These are phyloP conservation scores for Leishmania amazonensis DNA, from an alignment of 208 protist genomes.

Conservation along the genomic window DNA sequence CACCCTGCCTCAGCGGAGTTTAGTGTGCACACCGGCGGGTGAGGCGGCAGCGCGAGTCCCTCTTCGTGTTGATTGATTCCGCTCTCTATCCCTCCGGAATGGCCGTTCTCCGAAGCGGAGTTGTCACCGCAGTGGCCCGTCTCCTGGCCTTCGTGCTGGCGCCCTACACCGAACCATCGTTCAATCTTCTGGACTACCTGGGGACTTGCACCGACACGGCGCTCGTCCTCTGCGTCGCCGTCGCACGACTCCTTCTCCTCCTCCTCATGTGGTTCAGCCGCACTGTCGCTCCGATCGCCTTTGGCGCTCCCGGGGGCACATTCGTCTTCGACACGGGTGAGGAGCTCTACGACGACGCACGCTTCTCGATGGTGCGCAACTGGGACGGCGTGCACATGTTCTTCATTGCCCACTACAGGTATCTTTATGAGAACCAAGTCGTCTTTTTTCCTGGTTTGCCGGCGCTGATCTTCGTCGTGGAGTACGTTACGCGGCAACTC, in stretches of 20 bases:
- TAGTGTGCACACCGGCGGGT: background rate
- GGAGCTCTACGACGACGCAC: conserved; percentile 53
- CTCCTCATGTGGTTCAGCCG: conserved; percentile 48
- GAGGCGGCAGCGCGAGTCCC: background rate
- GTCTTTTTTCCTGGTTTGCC: conserved; percentile 82
- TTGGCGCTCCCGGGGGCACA: conserved; percentile 25
- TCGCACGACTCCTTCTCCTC: conserved; percentile 44
- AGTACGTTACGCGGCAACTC: conserved; percentile 33
- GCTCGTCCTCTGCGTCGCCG: conserved; percentile 45
- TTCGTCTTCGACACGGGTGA: conserved; percentile 63
- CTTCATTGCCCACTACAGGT: conserved; percentile 73
- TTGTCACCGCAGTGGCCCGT: background rate
- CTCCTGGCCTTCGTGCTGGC: conserved; percentile 1
- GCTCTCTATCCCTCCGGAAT: background rate
- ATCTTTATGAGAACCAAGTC: conserved; percentile 69
- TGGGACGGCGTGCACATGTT: conserved; percentile 84
- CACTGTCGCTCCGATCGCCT: conserved; percentile 41
- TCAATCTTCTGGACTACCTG: conserved; percentile 48
- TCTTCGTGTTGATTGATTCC: background rate
- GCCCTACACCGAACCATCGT: conserved; percentile 15
- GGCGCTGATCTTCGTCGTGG: conserved; percentile 41
- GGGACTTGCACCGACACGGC: conserved; percentile 41
- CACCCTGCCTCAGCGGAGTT: background rate
- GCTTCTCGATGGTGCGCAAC: conserved; percentile 52
- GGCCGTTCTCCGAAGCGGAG: background rate